Evolutionary conservation across 331 rosid genomes (phyloP).

Genomic region (Cydonia oblonga): DNA sequence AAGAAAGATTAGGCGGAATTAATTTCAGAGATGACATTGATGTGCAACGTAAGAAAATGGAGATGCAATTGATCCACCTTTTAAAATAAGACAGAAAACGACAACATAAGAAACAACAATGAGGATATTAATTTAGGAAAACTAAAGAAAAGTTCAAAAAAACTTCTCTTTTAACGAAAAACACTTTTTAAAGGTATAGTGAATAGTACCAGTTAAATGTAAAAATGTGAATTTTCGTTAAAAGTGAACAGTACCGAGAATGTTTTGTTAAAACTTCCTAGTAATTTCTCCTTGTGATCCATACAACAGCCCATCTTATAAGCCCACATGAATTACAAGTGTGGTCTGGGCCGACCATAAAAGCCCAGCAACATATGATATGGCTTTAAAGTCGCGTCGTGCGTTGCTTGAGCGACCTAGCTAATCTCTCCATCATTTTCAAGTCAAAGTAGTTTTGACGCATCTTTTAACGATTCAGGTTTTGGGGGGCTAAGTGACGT

Average conservation of each 20-base stretch:
- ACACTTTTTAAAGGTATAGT: too few species aligned
- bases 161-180: too few species aligned
- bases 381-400: neutral
- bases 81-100: too few species aligned
- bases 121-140: too few species aligned
- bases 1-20: neutral
- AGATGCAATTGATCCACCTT: neutral
- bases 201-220: too few species aligned
- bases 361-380: neutral
- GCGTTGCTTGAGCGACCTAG: neutral
- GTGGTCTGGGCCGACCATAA: neutral
- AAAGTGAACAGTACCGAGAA: too few species aligned
- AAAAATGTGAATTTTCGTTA: too few species aligned
- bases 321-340: neutral
- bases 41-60: neutral
- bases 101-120: too few species aligned
- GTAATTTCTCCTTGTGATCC: neutral
- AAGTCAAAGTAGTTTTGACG: neutral
- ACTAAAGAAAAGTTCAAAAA: too few species aligned
- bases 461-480: neutral
- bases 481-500: too few species aligned
- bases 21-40: neutral
- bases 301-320: neutral
- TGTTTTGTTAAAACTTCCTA: too few species aligned
- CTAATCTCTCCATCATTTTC: neutral